Conservation (phyloP, 768 basidiomycete species). For the Astraeus odoratus region DNA sequence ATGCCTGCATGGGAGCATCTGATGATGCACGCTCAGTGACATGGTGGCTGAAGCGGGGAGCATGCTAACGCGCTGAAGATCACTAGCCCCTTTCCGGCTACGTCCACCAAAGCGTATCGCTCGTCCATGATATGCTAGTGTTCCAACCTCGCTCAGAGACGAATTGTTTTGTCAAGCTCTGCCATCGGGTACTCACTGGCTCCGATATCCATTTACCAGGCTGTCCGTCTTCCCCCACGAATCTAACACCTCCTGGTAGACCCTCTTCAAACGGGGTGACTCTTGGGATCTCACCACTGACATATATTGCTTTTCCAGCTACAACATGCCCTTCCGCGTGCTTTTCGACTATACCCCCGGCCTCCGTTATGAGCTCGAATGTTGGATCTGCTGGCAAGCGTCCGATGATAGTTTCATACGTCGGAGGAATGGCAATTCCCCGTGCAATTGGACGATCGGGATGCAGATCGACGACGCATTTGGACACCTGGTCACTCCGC, state of each 20-base stretch:
- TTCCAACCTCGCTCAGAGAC: no score
- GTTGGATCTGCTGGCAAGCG: slow-evolving; percentile 65
- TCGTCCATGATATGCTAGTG: slow-evolving; percentile 80
- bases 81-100: slow-evolving; percentile 74
- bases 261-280: slow-evolving; percentile 64
- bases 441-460: slow-evolving; percentile 67
- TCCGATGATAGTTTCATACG: slow-evolving; percentile 48
- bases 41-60: neutral
- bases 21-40: neutral
- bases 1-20: slow-evolving; percentile 79
- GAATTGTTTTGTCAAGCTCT: no score
- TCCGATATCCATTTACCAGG: slow-evolving; percentile 45
- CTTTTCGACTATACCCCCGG: slow-evolving; percentile 50
- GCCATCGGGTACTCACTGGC: slow-evolving; percentile 40
- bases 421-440: slow-evolving; percentile 64
- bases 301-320: slow-evolving; percentile 56
- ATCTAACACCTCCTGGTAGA: slow-evolving; percentile 59
- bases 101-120: slow-evolving; percentile 69
- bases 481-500: slow-evolving; percentile 24
- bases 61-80: slow-evolving; percentile 73
- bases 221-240: slow-evolving; percentile 31
- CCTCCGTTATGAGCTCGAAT: slow-evolving; percentile 53
- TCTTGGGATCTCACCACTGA: slow-evolving; percentile 78
- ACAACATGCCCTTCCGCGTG: slow-evolving; percentile 58
- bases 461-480: slow-evolving; percentile 64